A percentile compares a stretch with the other conserved stretches of the same genome.
phyloP scores from a whole-genome alignment of 2,329 filamentous ascomycete species.

The Paramyrothecium sp. region DNA sequence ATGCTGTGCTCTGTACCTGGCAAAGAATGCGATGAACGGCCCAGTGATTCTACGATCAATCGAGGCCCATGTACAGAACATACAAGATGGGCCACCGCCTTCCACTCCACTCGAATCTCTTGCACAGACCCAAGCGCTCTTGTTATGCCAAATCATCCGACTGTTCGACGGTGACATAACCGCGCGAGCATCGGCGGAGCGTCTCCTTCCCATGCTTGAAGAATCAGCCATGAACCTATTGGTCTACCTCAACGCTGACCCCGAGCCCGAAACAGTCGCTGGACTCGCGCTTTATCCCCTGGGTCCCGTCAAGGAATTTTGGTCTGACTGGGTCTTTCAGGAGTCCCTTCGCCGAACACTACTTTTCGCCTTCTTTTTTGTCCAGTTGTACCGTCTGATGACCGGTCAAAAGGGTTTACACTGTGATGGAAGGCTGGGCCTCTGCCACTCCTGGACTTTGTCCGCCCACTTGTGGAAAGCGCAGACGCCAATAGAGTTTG shows the following conservation, averaged over 20 bases:
- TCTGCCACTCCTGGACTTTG: constrained; percentile 37
- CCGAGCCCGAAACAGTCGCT: constrained; percentile 8
- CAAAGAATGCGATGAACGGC: constrained; percentile 46
- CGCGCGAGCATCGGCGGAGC: constrained; percentile 35
- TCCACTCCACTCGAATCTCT: constrained; percentile 25
- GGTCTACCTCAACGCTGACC: constrained; percentile 27
- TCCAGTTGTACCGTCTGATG: constrained; percentile 34
- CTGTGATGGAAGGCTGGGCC: constrained; percentile 26
- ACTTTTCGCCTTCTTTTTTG: constrained; percentile 45
- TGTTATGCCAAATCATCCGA: constrained; percentile 48
- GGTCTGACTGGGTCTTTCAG: constrained; percentile 50
- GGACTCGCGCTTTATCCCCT: constrained; percentile 32
- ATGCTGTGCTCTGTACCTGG: constrained; percentile 50
- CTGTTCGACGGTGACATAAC: constrained; percentile 51
- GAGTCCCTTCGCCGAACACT: constrained; percentile 54
- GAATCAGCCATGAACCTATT: constrained; percentile 29
- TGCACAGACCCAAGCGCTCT: constrained; percentile 44
- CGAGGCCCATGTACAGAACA: constrained; percentile 39
- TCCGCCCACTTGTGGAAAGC: constrained; percentile 38
- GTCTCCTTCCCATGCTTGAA: constrained; percentile 29
- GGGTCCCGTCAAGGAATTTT: constrained; percentile 40
- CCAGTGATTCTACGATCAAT: constrained; percentile 48
- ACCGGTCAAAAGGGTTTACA: constrained; percentile 17
- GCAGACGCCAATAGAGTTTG: constrained; percentile 31
- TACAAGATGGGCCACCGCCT: constrained; percentile 34